phyloP scores from a whole-genome alignment of 2,329 filamentous ascomycete species.

The Penicillium sp. region DNA sequence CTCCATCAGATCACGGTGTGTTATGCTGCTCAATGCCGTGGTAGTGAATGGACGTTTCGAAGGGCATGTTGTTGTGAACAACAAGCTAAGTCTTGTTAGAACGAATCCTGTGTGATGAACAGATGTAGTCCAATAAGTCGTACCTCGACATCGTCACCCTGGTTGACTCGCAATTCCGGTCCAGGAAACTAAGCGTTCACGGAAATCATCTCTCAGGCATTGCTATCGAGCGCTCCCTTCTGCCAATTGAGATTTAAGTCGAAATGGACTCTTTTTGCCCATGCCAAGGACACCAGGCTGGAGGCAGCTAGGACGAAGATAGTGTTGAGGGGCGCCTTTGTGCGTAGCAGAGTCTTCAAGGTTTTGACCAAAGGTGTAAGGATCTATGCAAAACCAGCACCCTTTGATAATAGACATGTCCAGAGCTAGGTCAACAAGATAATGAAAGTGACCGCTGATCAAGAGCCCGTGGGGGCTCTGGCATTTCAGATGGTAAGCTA shows the following conservation, averaged over 20 bases:
- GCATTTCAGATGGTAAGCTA: slow-evolving; percentile 1
- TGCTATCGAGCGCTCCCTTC: slow-evolving; percentile 32
- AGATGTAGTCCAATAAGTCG: background rate
- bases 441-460: background rate
- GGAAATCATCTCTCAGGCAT: slow-evolving; percentile 31
- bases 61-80: slow-evolving; percentile 33
- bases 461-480: background rate
- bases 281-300: slow-evolving; percentile 10
- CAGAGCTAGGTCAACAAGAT: background rate
- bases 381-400: background rate
- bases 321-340: background rate
- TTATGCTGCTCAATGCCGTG: slow-evolving; percentile 47
- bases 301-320: slow-evolving; percentile 10
- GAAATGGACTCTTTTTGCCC: slow-evolving; percentile 20
- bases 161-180: slow-evolving; percentile 26
- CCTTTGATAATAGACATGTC: background rate
- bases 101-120: background rate
- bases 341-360: background rate
- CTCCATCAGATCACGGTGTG: slow-evolving; percentile 60
- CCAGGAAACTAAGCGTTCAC: slow-evolving; percentile 36
- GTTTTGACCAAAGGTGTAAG: background rate
- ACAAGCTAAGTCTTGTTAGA: slow-evolving; percentile 16
- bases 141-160: slow-evolving; percentile 32
- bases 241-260: slow-evolving; percentile 36
- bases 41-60: slow-evolving; percentile 33